Conservation (phyloP, 2,329 filamentous ascomycete species). For the Pseudogymnoascus sp. region DNA sequence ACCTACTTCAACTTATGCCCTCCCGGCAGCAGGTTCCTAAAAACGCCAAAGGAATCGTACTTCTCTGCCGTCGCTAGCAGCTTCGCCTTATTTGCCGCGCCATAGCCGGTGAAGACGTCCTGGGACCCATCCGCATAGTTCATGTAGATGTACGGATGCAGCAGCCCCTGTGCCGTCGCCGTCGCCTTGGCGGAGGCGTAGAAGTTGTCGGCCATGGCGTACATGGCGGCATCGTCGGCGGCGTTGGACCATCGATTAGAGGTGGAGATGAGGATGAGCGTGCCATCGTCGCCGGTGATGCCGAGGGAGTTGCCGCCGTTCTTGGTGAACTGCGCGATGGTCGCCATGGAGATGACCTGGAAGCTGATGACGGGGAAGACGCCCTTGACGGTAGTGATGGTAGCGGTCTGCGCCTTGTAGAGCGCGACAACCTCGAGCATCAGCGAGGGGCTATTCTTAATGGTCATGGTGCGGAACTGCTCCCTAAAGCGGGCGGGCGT, state of each 20-base stretch:
- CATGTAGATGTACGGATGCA: slow-evolving; percentile 27
- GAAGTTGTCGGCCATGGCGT: background rate
- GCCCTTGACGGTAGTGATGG: background rate
- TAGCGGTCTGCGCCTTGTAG: background rate
- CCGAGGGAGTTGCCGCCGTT: background rate
- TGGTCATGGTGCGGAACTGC: background rate
- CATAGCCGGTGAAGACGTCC: slow-evolving; percentile 34
- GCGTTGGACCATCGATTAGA: background rate
- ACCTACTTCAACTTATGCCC: slow-evolving; percentile 11
- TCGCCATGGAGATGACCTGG: background rate
- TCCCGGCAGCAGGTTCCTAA: slow-evolving; percentile 22
- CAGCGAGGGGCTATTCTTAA: background rate
- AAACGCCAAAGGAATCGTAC: slow-evolving; percentile 32
- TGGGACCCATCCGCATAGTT: slow-evolving; percentile 39
- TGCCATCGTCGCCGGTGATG: background rate
- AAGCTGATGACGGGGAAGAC: background rate
- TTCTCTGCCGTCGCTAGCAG: slow-evolving; percentile 26
- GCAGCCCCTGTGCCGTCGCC: background rate
- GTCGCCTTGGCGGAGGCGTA: background rate
- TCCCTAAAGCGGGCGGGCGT: background rate
- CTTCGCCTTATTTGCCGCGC: slow-evolving; percentile 29
- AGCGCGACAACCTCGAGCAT: background rate
- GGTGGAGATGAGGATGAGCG: slow-evolving; percentile 9
- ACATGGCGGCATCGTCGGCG: background rate
- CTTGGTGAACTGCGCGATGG: background rate